Evolutionary conservation across 78 protist species (phyloP).

Genomic region (Pigoraptor vietnamica): DNA sequence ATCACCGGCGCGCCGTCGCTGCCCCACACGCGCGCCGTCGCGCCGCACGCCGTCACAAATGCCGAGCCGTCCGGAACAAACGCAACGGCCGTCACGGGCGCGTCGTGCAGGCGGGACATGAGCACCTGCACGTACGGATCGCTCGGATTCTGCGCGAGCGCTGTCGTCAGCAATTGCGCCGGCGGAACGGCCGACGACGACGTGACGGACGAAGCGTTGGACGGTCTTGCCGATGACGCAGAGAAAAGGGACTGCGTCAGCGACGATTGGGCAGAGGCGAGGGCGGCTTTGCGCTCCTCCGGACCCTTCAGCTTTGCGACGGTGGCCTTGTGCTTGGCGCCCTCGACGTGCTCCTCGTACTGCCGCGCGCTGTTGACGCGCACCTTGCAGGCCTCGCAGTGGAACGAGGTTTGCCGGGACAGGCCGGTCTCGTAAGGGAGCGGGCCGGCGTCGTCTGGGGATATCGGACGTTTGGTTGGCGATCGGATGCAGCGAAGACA

Average conservation of each 20-base stretch:
- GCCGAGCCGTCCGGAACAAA: not conserved
- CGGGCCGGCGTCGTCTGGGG: not conserved
- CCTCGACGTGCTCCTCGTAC: not conserved
- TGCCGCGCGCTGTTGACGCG: not conserved
- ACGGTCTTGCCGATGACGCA: no score
- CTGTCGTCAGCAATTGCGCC: not conserved
- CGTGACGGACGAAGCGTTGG: no score
- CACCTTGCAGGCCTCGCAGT: not conserved
- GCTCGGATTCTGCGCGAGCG: not conserved
- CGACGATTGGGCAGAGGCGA: no score
- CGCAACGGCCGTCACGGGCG: not conserved
- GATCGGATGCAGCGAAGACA: not conserved
- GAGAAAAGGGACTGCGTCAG: no score
- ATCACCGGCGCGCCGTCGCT: not conserved
- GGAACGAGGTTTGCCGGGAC: not conserved
- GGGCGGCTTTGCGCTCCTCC: no score
- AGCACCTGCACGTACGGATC: not conserved
- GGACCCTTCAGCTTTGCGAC: not conserved
- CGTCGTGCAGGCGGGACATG: not conserved
- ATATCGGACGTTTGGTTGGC: not conserved
- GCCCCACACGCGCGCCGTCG: not conserved
- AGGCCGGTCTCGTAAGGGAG: not conserved
- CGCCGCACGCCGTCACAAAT: not conserved
- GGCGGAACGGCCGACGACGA: not conserved
- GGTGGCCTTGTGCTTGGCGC: not conserved